These are phyloP conservation scores for Chaetoscypha palmicola DNA, from an alignment of 2,329 filamentous ascomycete species.

Conservation along the genomic window DNA sequence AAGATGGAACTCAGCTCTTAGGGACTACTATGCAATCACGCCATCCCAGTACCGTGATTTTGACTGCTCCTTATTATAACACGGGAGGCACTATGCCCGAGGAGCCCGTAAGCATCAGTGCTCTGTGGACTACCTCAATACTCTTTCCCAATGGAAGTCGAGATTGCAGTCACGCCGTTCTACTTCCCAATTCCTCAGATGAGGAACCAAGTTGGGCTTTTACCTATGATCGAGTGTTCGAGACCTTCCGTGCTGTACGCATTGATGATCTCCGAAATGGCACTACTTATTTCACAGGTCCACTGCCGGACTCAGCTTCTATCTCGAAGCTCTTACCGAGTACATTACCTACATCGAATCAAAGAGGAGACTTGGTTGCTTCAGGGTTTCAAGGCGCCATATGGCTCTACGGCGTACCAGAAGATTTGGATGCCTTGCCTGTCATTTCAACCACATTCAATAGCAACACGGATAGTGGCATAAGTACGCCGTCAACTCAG, in stretches of 20 bases:
- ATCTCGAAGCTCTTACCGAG: constrained; percentile 58
- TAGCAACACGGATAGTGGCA: constrained; percentile 28
- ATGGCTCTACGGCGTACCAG: constrained; percentile 74
- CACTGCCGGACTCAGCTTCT: constrained; percentile 44
- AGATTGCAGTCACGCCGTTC: constrained; percentile 69
- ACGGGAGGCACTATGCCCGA: constrained; percentile 59
- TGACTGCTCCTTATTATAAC: constrained; percentile 75
- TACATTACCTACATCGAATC: constrained; percentile 63
- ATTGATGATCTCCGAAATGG: constrained; percentile 69
- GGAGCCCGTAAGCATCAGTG: constrained; percentile 64
- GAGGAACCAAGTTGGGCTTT: constrained; percentile 70
- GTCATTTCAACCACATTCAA: constrained; percentile 32
- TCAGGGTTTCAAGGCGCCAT: constrained; percentile 68
- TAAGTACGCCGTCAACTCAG: constrained; percentile 22
- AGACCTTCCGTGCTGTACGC: constrained; percentile 70
- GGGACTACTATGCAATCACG: constrained; percentile 63
- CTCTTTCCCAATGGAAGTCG: constrained; percentile 75
- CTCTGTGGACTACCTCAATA: constrained; percentile 80
- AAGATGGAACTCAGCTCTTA: constrained; percentile 69
- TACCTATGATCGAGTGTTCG: constrained; percentile 68
- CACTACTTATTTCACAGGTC: constrained; percentile 73
- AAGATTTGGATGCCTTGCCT: constrained; percentile 58
- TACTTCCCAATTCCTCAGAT: constrained; percentile 42
- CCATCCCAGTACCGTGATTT: constrained; percentile 63
- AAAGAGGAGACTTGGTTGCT: constrained; percentile 63